Evolutionary conservation across 139 green algal genomes (phyloP), one percentile per base, ranked within the genome.

Genomic region (Closterium sp.): DNA sequence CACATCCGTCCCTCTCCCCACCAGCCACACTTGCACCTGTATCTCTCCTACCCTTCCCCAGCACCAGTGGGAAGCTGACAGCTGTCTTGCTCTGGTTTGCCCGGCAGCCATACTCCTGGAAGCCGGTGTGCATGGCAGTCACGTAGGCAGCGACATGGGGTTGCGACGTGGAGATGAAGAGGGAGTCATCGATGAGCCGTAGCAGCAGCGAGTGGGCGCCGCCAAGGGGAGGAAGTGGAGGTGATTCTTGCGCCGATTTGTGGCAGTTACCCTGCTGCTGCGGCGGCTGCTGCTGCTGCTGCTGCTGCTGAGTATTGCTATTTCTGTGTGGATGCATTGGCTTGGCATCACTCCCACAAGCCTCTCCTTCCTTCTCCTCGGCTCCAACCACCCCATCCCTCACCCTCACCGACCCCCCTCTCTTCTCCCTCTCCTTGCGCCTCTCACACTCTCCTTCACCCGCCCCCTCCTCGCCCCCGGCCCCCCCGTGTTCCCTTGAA

Each of bases 41-140:
- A 22, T 85, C 85, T 31, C 38, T 22, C 0, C 24, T 31, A 17
- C 84, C 22, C 22, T 34, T 31, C n/a, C 84, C 84, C 9, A 88
- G 89, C 38, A 73, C 50, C 50, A 73, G 50, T 27, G 50, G 79
- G 88, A 98, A 99, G 92, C 96, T 98, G 70, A 96, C 32, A 92
- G 95, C 92, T 1, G 97, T 99, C 94, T 99, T 99, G 32, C 84
- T 86, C 3, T 96, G 92, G 95, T 99, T 98, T 45, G 98, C 95
- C n/a, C 9, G 9, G 24, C 96, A 95, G 88, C 96, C 96, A 90
- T 97, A 96, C 38, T 94, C 95, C 22, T 91, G 91, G 91, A 99
- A 97, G 22, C 97, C 97, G 92, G 89, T 50, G 70, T 93, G 73
- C 93, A 95, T 94, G 31, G 29, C 32, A 9, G 34, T 4, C 84